Evolutionary conservation across 108 stramenopile genomes (phyloP).

Genomic region (Cyclostephanos tholiformis): DNA sequence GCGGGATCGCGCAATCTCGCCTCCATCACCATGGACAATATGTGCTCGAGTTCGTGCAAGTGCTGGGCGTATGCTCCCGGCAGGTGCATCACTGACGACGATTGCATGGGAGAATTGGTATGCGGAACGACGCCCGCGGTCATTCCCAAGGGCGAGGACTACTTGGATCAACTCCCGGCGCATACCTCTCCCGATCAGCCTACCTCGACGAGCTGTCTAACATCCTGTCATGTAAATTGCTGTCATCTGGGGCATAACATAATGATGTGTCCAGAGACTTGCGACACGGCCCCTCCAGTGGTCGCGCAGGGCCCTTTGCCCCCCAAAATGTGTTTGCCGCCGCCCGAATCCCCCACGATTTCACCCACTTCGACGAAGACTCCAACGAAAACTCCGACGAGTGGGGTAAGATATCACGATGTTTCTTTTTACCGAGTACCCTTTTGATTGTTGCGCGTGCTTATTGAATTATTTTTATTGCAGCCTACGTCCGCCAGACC

Average conservation of each 20-base stretch:
- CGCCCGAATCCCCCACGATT: background rate
- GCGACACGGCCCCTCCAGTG: slow-evolving; percentile 3
- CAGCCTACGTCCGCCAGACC: background rate
- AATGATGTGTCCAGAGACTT: slow-evolving; percentile 7
- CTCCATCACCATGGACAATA: slow-evolving; percentile 19
- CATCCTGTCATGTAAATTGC: background rate
- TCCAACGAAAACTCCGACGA: background rate
- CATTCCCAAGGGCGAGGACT: slow-evolving; percentile 1
- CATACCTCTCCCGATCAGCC: background rate
- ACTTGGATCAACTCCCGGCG: background rate
- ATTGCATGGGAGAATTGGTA: slow-evolving; percentile 50
- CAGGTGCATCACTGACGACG: slow-evolving; percentile 40
- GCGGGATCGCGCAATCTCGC: slow-evolving; percentile 28
- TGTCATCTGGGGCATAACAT: background rate
- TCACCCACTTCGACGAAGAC: too few relatives aligned
- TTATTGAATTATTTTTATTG: background rate
- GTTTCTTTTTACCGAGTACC: too few relatives aligned
- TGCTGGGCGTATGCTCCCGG: slow-evolving; percentile 50
- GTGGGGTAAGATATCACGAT: too few relatives aligned
- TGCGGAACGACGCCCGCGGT: slow-evolving; percentile 13
- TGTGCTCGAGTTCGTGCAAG: slow-evolving; percentile 45
- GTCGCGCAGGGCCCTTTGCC: background rate
- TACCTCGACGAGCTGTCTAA: background rate
- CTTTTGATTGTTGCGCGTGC: too few relatives aligned
- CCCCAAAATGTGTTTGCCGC: background rate